phyloP scores from a whole-genome alignment of 345 rosid genomes.

The Gossypium anomalum region DNA sequence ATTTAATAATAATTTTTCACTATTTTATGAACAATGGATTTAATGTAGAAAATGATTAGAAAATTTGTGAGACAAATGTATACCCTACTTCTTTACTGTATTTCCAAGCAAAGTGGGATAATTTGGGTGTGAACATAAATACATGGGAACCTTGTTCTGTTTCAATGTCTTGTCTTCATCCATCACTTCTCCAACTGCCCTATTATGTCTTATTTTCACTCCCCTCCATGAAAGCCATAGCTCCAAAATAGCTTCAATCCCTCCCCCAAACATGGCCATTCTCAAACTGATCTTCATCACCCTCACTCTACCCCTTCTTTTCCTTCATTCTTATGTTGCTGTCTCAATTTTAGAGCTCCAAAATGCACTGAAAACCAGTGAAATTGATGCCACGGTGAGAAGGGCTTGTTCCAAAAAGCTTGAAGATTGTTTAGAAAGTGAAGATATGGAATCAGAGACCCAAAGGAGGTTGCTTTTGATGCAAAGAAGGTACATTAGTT shows the following conservation, averaged over 20 bases:
- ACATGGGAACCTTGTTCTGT: neutral
- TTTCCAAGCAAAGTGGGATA: neutral
- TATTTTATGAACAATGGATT: too few species aligned
- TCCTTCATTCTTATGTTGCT: constrained; percentile 36
- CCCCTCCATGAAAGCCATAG: neutral
- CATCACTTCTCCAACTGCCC: neutral
- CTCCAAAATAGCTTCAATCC: neutral
- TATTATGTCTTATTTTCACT: neutral
- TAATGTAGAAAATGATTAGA: too few species aligned
- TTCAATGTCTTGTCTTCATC: constrained; percentile 8
- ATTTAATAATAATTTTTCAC: too few species aligned
- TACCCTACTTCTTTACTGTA: neutral
- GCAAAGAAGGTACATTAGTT: constrained; percentile 74
- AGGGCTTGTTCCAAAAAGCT: constrained; percentile 32
- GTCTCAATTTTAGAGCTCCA: constrained; percentile 30
- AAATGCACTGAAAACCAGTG: constrained; percentile 26
- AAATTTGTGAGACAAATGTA: too few species aligned
- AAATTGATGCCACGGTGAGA: constrained; percentile 35
- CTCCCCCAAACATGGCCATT: constrained; percentile 24
- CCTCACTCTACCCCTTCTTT: constrained; percentile 23
- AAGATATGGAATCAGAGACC: constrained; percentile 67
- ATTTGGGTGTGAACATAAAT: neutral
- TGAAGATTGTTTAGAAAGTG: constrained; percentile 47
- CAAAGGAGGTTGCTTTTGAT: constrained; percentile 60
- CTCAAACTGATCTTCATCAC: neutral